Evolutionary conservation across 768 basidiomycete genomes (phyloP), one percentile per base, ranked within the genome.

Genomic region (Naganishia vishniacii): DNA sequence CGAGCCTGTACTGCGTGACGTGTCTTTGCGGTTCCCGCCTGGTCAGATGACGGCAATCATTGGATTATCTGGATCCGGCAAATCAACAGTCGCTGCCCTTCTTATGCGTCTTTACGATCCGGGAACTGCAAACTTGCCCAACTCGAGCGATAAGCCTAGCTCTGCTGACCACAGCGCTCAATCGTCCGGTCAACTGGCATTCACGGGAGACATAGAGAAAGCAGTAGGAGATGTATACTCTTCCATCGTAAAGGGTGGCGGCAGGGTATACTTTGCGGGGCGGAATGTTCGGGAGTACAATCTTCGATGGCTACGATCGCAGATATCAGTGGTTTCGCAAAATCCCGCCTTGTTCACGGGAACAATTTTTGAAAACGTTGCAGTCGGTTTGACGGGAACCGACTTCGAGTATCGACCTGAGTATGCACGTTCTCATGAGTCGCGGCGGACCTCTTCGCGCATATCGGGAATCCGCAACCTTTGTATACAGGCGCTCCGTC

Each of bases 401-500:
- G 61, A 62, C 3, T 60, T 67, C 16, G 74, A 74, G 40, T 73
- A 75, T 40, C 60, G 69, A n/a, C 64, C 67, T 12, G 73, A 73
- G n/a, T 34, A 67, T 23, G 63, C 64, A 2, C 72, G 29, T 11
- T 16, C 37, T 40, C 9, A 40, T 40, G 37, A 8, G 37, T 16
- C 37, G 8, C 11, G 34, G 2, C 20, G 4, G n/a, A 5, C 20
- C 7, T 1, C 7, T 3, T 28, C 31, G 4, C 45, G 23, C 8
- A 23, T 25, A 11, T 44, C 11, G 9, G 45, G 48, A 31, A 62
- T 62, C 34, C 28, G 61, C 5, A 25, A 48, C 9, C 47, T 47
- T 3, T 62, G 61, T 31, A 34, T 37, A 12, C 85, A 89, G 70
- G 61, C 76, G 13, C 61, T 77, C 8, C 34, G 51, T 25, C 70